These are phyloP conservation scores for Ogataea nakhonphanomensis DNA, from an alignment of 805 yeast genomes.

Conservation along the genomic window DNA sequence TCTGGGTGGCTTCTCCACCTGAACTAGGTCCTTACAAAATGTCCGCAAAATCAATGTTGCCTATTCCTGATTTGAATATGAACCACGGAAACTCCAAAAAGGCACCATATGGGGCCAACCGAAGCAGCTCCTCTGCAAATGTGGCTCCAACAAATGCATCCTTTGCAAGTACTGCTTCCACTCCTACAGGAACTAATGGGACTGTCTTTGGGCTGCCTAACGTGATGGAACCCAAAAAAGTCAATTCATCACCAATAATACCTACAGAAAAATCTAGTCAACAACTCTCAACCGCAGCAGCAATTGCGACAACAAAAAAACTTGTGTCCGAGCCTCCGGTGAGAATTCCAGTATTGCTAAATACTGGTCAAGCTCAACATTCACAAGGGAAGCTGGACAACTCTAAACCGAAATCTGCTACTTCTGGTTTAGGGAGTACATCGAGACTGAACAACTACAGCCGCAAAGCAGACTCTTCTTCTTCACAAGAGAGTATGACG, in stretches of 20 bases:
- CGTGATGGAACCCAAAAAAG: conserved; percentile 15
- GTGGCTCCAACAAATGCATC: conserved; percentile 1
- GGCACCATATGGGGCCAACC: conserved; percentile 5
- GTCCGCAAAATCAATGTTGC: conserved; percentile 75
- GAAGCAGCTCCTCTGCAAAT: conserved; percentile 11
- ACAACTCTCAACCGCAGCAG: conserved; percentile 22
- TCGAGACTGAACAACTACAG: neutral
- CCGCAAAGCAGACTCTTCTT: neutral
- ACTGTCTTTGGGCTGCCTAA: conserved; percentile 24
- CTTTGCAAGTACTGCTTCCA: conserved; percentile 6
- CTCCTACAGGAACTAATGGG: conserved; percentile 7
- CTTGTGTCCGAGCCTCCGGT: conserved; percentile 11
- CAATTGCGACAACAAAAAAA: conserved; percentile 22
- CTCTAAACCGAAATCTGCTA: neutral
- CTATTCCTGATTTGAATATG: conserved; percentile 52
- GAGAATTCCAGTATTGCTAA: conserved; percentile 1
- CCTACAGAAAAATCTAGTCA: conserved; percentile 12
- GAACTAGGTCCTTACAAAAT: conserved; percentile 68
- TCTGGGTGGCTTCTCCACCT: conserved; percentile 64
- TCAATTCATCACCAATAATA: conserved; percentile 20
- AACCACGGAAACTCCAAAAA: conserved; percentile 16
- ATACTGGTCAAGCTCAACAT: conserved; percentile 2
- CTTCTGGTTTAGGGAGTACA: too few relatives aligned
- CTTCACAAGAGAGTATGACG: neutral
- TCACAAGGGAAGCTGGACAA: neutral